These are phyloP conservation scores for Capsicum pubescens DNA, from an alignment of 257 asterid genomes.

Conservation along the genomic window DNA sequence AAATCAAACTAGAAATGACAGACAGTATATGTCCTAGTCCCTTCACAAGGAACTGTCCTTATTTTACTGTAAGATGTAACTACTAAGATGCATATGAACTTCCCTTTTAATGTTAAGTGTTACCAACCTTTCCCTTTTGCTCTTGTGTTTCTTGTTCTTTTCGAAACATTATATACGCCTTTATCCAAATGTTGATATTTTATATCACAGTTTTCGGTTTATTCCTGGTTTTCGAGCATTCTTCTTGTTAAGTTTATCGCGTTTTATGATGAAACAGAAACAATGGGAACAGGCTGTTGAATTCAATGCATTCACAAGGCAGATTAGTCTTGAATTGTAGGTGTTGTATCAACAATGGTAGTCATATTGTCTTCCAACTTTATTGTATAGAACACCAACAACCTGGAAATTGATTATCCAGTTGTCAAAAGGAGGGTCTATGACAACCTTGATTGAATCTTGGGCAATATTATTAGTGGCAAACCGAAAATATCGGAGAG, in stretches of 20 bases:
- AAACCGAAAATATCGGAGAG: not conserved
- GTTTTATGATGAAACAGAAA: not conserved
- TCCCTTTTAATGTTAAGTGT: constrained; percentile 31
- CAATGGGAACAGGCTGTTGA: not conserved
- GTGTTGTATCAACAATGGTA: no score
- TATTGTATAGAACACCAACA: not conserved
- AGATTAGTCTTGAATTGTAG: not conserved
- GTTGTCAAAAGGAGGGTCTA: not conserved
- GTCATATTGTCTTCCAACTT: not conserved
- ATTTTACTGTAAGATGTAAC: constrained; percentile 49
- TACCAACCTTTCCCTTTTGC: not conserved
- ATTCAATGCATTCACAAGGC: not conserved
- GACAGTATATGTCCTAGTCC: constrained; percentile 20
- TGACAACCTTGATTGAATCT: constrained; percentile 4
- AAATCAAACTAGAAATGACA: constrained; percentile 50
- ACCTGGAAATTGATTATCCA: not conserved
- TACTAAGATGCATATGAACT: constrained; percentile 46
- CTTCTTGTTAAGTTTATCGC: not conserved
- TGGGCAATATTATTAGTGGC: not conserved
- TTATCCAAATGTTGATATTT: not conserved
- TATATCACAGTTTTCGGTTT: not conserved
- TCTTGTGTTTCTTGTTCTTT: constrained; percentile 4
- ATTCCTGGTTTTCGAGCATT: not conserved
- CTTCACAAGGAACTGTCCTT: constrained; percentile 5
- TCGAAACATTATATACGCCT: not conserved